These are phyloP conservation scores for Aspergillus sclerotiicarbonarius DNA, from an alignment of 495 filamentous ascomycete species.

Conservation along the genomic window DNA sequence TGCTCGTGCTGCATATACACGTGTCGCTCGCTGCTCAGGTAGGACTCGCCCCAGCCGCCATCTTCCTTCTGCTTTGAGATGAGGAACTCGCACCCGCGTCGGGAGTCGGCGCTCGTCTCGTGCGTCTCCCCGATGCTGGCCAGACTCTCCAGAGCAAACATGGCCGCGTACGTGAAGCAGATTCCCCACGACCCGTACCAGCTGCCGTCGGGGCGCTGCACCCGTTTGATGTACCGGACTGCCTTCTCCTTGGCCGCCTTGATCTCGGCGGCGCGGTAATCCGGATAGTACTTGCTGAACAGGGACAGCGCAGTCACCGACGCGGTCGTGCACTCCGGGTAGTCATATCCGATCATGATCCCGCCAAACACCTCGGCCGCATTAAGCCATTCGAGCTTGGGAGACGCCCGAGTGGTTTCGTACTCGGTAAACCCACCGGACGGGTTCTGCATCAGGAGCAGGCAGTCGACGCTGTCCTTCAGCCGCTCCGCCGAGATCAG, in stretches of 20 bases:
- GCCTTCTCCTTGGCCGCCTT: slow-evolving; percentile 65
- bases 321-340: slow-evolving; percentile 95
- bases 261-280: slow-evolving; percentile 77
- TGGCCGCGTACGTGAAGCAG: slow-evolving; percentile 92
- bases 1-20: slow-evolving; percentile 61
- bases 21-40: slow-evolving; percentile 65
- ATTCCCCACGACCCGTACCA: slow-evolving; percentile 99
- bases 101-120: slow-evolving; percentile 64
- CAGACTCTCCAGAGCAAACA: slow-evolving; percentile 91
- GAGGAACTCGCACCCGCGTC: slow-evolving; percentile 80
- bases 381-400: slow-evolving; percentile 80
- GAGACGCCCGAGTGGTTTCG: slow-evolving; percentile 74
- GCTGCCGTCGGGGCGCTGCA: slow-evolving; percentile 77
- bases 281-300: slow-evolving; percentile 77
- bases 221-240: slow-evolving; percentile 73
- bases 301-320: slow-evolving; percentile 84
- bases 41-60: slow-evolving; percentile 96
- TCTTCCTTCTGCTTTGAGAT: slow-evolving; percentile 78
- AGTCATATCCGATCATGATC: slow-evolving; percentile 98
- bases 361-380: slow-evolving; percentile 94
- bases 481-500: slow-evolving; percentile 72
- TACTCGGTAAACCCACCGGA: slow-evolving; percentile 90
- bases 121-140: slow-evolving; percentile 80
- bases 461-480: slow-evolving; percentile 83
- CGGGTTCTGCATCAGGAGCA: slow-evolving; percentile 87